Base-by-base conservation (phyloP, 768 basidiomycete species). In the Sporobolomyces pararoseus region DNA sequence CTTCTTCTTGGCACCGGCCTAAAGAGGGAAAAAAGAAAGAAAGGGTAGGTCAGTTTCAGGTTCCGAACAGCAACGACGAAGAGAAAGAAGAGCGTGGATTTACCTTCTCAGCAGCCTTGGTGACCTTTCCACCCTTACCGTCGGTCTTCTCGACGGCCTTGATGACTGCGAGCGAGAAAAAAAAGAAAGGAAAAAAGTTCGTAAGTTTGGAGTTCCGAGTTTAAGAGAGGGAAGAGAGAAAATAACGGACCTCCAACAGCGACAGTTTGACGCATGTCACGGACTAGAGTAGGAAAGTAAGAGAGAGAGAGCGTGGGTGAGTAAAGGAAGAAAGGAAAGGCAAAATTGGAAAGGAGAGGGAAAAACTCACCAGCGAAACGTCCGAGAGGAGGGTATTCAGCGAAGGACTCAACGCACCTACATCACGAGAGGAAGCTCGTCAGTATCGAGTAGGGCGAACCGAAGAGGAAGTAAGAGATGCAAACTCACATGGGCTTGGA, bases 211-310 rank as follows among this genome's bases (percentile, higher is more conserved):
- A 42, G 23, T n/a, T n/a, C n/a, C n/a, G 27, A 42, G 5, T 46
- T 31, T 44, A 29, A 60, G 54, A 57, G 32, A 34, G 5, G 7
- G 25, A 42, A 59, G 34, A 37, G 31, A 32, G 27, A 23, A 25
- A n/a, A 59, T 29, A 16, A 16, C 10, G 34, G 6, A 63, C 9
- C 75, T 66, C 77, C 77, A 69, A 77, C 77, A 25, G 77, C 77
- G 74, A 99, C 95, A 73, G 95, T 96, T 84, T 97, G 94, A 82
- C 94, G 89, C 94, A 97, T 96, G 86, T 96, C 93, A 88, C 93
- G 93, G 81, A 96, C 93, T 42, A 42, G 39, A 42, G 39, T 9
- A 10, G 17, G 39, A 42, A 17, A 42, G 39, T n/a, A n/a, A n/a
- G n/a, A n/a, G n/a, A n/a, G n/a, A n/a, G n/a, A n/a, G n/a, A n/a